Evolutionary conservation across 768 basidiomycete species (phyloP).

Genomic region (Russula vinacea): DNA sequence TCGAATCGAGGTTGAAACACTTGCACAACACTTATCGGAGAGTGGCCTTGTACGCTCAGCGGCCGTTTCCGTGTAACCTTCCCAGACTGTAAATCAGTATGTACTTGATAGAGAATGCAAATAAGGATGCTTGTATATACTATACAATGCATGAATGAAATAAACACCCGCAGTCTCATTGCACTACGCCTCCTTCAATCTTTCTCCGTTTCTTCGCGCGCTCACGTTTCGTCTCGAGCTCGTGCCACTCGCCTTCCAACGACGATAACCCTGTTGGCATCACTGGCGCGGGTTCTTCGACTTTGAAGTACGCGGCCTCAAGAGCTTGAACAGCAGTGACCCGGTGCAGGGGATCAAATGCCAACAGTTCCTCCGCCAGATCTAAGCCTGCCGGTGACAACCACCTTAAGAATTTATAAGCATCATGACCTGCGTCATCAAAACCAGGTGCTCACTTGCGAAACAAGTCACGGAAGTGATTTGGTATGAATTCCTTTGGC

Average conservation of each 20-base stretch:
- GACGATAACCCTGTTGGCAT: slow-evolving; percentile 77
- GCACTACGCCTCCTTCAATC: slow-evolving; percentile 41
- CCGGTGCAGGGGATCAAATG: slow-evolving; percentile 76
- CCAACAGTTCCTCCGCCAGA: slow-evolving; percentile 76
- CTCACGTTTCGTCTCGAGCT: slow-evolving; percentile 92
- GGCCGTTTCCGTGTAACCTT: slow-evolving; percentile 29
- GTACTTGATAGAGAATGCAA: slow-evolving; percentile 24
- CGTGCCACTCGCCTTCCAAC: slow-evolving; percentile 96
- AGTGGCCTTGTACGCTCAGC: slow-evolving; percentile 57
- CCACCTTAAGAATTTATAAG: slow-evolving; percentile 51
- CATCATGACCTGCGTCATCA: background rate
- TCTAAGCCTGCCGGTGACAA: slow-evolving; percentile 83
- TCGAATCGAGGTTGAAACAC: slow-evolving; percentile 65
- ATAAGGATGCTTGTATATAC: slow-evolving; percentile 31
- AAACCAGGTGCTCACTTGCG: slow-evolving; percentile 55
- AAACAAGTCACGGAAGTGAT: slow-evolving; percentile 81
- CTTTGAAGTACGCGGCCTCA: slow-evolving; percentile 75
- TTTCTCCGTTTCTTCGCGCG: slow-evolving; percentile 75
- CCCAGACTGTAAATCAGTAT: slow-evolving; percentile 10
- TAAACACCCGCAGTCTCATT: slow-evolving; percentile 27
- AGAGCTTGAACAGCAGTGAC: slow-evolving; percentile 79
- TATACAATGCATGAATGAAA: slow-evolving; percentile 34
- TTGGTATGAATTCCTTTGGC: slow-evolving; percentile 69
- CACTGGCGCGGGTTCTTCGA: slow-evolving; percentile 70
- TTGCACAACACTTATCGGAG: slow-evolving; percentile 77